Evolutionary conservation across 2,329 filamentous ascomycete species (phyloP), one percentile per base, ranked within the genome.

Genomic region (Monosporascus ibericus): DNA sequence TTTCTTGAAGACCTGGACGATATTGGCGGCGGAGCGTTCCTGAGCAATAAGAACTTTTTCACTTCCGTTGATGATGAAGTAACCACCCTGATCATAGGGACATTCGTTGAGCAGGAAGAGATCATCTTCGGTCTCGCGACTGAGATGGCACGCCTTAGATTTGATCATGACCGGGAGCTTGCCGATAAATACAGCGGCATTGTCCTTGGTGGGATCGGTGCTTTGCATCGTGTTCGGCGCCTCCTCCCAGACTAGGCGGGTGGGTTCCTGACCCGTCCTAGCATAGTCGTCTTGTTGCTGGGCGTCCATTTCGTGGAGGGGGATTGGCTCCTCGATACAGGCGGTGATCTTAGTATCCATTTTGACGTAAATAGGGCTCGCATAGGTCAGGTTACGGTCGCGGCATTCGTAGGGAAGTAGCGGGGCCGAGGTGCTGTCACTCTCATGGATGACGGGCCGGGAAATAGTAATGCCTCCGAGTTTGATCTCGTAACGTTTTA

Each of bases 1-100:
- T 76, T 99, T 99, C 74, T 95, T 92, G 82, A 99, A 99, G 27
- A 99, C 92, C 72, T 99, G 94, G 5, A 99, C 94, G 54, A 97
- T 99, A 67, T 99, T 99, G 66, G 92, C 94, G 40, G 94, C 94
- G 68, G 92, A 96, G 57, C 94, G 88, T 72, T 99, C 94, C 70
- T 99, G 94, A 1, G 94, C 94, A 64, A 99, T 99, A 61, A 99
- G 75, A 22, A 99, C 94, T 78, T 99, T 99, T 69, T 99, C 94
- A 71, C 90, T 95, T 44, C 94, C 94, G 74, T 99, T 99, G 79
- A 99, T 99, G 64, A 99, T 90, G 67, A 99, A 99, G 72, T 99
- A 99, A 60, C 94, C 94, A 61, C 94, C 94, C 67, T 96, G 94
- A 66, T 99, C 94, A 70, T 96, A 99, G 1, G 94, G 94, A 61